Conservation (phyloP, 257 asterid genomes). For the Sherardia arvensis region DNA sequence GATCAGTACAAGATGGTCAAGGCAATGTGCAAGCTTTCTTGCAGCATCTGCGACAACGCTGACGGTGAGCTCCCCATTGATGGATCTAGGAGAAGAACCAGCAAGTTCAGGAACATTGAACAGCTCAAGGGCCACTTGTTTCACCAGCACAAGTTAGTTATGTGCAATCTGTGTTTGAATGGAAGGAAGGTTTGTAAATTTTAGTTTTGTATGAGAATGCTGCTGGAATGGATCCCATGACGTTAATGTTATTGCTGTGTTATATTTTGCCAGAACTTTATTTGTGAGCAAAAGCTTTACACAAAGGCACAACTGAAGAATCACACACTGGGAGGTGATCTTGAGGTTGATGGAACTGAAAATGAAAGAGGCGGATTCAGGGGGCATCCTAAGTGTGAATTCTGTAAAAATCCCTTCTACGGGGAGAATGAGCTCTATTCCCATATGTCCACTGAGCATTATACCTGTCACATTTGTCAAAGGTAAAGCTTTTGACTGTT, state of each 20-base stretch:
- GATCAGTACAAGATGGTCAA: conserved; percentile 94
- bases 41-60: conserved; percentile 68
- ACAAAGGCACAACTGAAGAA: conserved; percentile 73
- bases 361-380: conserved; percentile 94
- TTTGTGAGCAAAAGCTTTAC: conserved; percentile 92
- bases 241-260: not conserved
- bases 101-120: conserved; percentile 64
- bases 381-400: conserved; percentile 93
- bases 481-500: conserved; percentile 37
- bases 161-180: conserved; percentile 97
- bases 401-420: conserved; percentile 77
- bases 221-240: too few species aligned
- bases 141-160: conserved; percentile 67
- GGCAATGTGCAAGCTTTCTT: conserved; percentile 97
- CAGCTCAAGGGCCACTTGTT: conserved; percentile 85
- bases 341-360: conserved; percentile 97
- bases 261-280: conserved; percentile 44
- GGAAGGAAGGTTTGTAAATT: conserved; percentile 80
- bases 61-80: conserved; percentile 37
- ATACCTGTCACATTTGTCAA: conserved; percentile 91
- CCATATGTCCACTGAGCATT: conserved; percentile 95
- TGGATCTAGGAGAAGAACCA: conserved; percentile 48
- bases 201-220: not conserved
- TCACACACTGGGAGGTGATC: conserved; percentile 86
- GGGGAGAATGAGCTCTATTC: conserved; percentile 89